Evolutionary conservation across 257 asterid genomes (phyloP), one percentile per base, ranked within the genome.

Genomic region (Buddleja alternifolia): DNA sequence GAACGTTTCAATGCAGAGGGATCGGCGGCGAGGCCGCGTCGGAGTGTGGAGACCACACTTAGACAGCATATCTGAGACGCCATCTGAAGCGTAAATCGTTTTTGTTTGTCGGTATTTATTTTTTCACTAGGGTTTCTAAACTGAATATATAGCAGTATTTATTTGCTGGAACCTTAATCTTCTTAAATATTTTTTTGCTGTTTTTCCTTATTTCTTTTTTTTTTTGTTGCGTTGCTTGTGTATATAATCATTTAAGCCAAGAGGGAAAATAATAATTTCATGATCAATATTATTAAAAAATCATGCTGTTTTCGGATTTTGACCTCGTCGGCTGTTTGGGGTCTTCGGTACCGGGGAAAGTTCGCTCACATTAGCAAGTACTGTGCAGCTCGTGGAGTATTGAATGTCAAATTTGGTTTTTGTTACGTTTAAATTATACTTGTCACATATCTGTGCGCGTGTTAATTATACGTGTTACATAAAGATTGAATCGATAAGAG

Each of bases 11-110:
- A 68, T 87, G 1, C 93, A 78, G 67, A 81, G 81, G 65, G 97
- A 93, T 74, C 92, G 90, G 51, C 78, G 98, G 78, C 84, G 97
- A 66, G 96, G 98, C 29, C 90, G 97, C 53, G 79, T 77, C 55
- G 83, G 92, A 8, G 84, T 88, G 0, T 93, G 98, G 98, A 78
- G 97, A 47, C 98, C 98, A 8, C 90, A 90, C 65, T 73, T 93
- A 20, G 89, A 88, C 74, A 93, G 97, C 74, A 93, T 93, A 81
- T 85, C 80, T 36, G 98, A 93, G 85, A 78, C 90, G 41, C 78
- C 85, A 48, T 44, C 59, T 6, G 95, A 87, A 71, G 75, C 81
- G 57, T 75, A 16, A 73, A 53, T 60, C 10, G 9, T 45, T 71
- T 21, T 21, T 46, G 53, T 34, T 63, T 42, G 51, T 36, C 37